Evolutionary conservation across 2,329 filamentous ascomycete species (phyloP).

Genomic region (Byssoonygena ceratinophila): DNA sequence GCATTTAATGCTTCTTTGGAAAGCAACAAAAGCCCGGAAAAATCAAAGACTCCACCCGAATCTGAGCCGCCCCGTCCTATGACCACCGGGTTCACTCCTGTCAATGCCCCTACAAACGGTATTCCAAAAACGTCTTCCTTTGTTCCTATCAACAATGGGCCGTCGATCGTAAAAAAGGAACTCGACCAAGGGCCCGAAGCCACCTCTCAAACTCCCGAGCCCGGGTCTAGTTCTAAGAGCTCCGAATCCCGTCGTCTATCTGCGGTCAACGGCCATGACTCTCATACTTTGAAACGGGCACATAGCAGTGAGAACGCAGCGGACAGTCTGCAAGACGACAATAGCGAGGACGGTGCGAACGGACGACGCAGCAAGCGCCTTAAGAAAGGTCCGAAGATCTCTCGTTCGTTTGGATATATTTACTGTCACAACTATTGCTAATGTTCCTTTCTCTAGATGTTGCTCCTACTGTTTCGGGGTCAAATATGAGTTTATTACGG

Average conservation of each 20-base stretch:
- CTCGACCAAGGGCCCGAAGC: constrained; percentile 49
- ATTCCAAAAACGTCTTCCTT: constrained; percentile 49
- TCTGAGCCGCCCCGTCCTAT: constrained; percentile 29
- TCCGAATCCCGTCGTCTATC: constrained; percentile 44
- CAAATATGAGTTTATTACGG: constrained; percentile 90
- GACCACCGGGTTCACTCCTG: constrained; percentile 55
- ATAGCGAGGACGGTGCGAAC: constrained; percentile 49
- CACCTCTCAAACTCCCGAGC: constrained; percentile 53
- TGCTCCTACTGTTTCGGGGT: constrained; percentile 78
- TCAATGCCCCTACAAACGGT: constrained; percentile 49
- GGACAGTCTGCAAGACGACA: constrained; percentile 33
- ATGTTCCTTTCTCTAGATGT: constrained; percentile 29
- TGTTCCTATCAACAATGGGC: constrained; percentile 32
- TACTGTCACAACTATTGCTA: constrained; percentile 14
- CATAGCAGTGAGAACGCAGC: constrained; percentile 49
- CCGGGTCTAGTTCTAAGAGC: constrained; percentile 51
- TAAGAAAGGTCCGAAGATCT: constrained; percentile 57
- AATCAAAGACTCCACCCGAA: constrained; percentile 23
- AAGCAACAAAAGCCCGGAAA: constrained; percentile 22
- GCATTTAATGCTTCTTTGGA: constrained; percentile 47
- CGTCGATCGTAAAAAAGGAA: constrained; percentile 40
- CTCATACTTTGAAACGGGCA: constrained; percentile 63
- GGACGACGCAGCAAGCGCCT: constrained; percentile 84
- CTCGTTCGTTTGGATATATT: neutral
- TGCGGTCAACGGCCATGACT: constrained; percentile 42